A percentile compares a stretch with the other conserved stretches of the same genome.
These are phyloP conservation scores for Nicotiana obtusifolia DNA, from an alignment of 257 asterid genomes.

Conservation along the genomic window DNA sequence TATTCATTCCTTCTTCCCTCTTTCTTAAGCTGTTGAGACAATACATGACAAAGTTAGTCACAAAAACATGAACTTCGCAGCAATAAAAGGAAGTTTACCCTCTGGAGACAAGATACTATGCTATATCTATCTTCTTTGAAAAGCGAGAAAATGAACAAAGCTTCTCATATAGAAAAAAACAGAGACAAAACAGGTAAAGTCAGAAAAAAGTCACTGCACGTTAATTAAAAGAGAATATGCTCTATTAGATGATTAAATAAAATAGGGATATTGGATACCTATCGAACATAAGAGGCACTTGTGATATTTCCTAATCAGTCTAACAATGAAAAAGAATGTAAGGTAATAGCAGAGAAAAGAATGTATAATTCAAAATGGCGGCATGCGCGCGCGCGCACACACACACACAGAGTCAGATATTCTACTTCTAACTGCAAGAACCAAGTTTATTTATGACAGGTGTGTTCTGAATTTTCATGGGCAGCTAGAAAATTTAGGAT, in stretches of 20 bases:
- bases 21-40: constrained; percentile 58
- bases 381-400: too few relatives aligned
- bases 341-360: too few relatives aligned
- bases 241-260: not conserved
- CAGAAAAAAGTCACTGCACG: not conserved
- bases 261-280: not conserved
- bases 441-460: not conserved
- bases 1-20: constrained; percentile 97
- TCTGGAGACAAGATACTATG: not conserved
- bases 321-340: too few relatives aligned
- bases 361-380: too few relatives aligned
- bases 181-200: not conserved
- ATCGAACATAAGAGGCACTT: not conserved
- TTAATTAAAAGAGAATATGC: not conserved
- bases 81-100: not conserved
- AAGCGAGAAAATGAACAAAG: not conserved
- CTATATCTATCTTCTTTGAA: not conserved
- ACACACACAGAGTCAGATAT: not conserved
- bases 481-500: not conserved
- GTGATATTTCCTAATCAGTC: too few relatives aligned
- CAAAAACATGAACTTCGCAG: not conserved
- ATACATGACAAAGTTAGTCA: not conserved
- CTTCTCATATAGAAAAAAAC: not conserved
- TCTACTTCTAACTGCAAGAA: not conserved
- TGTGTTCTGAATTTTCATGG: not conserved